Conservation (phyloP, 352 stramenopile species). For the Pythium sp. region DNA sequence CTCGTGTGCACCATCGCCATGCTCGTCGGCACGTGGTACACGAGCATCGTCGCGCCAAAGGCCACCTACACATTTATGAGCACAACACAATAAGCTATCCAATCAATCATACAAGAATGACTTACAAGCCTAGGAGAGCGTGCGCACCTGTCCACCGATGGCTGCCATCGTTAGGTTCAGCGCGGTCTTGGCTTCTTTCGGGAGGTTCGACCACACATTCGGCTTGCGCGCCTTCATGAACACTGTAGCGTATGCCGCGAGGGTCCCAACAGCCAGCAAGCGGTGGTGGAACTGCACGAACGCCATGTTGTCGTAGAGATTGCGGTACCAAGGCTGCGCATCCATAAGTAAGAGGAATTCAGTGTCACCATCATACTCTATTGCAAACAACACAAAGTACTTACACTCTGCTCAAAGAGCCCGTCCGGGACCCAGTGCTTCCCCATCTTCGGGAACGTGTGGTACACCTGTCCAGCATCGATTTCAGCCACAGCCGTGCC, state of each 20-base stretch:
- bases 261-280: slow-evolving; percentile 81
- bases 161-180: slow-evolving; percentile 57
- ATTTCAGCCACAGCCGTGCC: slow-evolving; percentile 90
- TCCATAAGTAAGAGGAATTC: neutral
- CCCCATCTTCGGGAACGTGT: slow-evolving; percentile 95
- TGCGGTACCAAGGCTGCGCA: slow-evolving; percentile 74
- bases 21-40: slow-evolving; percentile 93
- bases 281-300: slow-evolving; percentile 2
- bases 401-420: slow-evolving; percentile 54
- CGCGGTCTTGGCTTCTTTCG: slow-evolving; percentile 50
- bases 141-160: slow-evolving; percentile 37
- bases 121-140: too few relatives aligned
- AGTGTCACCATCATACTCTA: neutral
- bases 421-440: slow-evolving; percentile 86
- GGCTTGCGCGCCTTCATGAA: slow-evolving; percentile 57
- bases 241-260: slow-evolving; percentile 50
- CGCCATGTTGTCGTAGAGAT: slow-evolving; percentile 94
- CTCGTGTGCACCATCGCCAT: slow-evolving; percentile 93
- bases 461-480: slow-evolving; percentile 96
- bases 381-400: neutral
- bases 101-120: too few relatives aligned
- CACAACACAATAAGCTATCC: too few relatives aligned
- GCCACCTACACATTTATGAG: slow-evolving; percentile 51
- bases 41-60: slow-evolving; percentile 93
- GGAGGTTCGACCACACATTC: slow-evolving; percentile 67